phyloP scores from a whole-genome alignment of 345 rosid genomes.

The Hevea brasiliensis region DNA sequence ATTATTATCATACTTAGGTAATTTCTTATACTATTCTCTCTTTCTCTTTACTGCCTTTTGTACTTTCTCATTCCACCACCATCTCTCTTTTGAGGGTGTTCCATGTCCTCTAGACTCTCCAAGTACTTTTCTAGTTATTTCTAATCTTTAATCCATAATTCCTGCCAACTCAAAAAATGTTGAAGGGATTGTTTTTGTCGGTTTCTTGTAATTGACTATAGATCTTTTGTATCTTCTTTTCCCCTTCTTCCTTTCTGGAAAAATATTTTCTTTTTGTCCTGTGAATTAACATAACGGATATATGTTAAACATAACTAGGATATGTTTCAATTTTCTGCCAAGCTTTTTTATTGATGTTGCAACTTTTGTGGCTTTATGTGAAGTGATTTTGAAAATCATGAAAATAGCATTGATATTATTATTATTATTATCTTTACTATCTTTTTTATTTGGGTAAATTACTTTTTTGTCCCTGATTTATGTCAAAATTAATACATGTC shows the following conservation, averaged over 20 bases:
- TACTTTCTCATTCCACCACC: too few relatives aligned
- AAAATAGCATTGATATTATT: not conserved
- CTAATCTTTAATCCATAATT: too few relatives aligned
- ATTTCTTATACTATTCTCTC: too few relatives aligned
- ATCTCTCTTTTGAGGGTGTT: too few relatives aligned
- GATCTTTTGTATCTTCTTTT: slow-evolving; percentile 10
- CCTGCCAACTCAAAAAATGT: not conserved
- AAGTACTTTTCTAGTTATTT: too few relatives aligned
- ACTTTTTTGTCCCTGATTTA: too few relatives aligned
- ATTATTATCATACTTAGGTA: too few relatives aligned
- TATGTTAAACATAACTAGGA: not conserved
- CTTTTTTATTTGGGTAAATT: too few relatives aligned
- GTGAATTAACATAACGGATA: not conserved
- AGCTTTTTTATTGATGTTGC: not conserved
- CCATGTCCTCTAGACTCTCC: too few relatives aligned
- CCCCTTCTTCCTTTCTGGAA: not conserved
- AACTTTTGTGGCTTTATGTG: not conserved
- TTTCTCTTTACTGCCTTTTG: too few relatives aligned
- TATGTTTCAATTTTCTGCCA: not conserved
- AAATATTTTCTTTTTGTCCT: not conserved
- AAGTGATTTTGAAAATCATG: slow-evolving; percentile 1
- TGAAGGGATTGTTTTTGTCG: too few relatives aligned
- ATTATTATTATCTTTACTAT: not conserved
- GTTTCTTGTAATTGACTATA: not conserved
- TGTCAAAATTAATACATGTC: too few relatives aligned